Base-by-base conservation (phyloP, 495 filamentous ascomycete species). In the Extremus antarcticus region DNA sequence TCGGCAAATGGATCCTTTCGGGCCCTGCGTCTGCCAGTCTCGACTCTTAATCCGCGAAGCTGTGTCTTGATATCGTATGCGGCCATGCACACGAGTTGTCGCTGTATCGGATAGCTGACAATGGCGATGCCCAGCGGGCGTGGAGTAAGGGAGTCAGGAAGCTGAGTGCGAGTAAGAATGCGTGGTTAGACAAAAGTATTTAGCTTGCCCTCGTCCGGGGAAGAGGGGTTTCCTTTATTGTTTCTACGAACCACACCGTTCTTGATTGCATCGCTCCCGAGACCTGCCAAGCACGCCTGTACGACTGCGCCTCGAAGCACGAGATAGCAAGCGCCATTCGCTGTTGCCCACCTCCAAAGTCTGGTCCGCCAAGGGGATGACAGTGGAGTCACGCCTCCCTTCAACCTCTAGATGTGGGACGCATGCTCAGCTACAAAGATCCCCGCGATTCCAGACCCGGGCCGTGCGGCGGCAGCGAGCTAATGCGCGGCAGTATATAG, bases 41-140 rank as follows among this genome's bases (percentile, higher is more conserved):
- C 55, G 15, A 48, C 59, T 3, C 59, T 49, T 10, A 62, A 41
- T 23, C 45, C 50, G 22, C 55, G 43, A 39, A 62, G 52, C 19
- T 62, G 59, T 51, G 58, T 50, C 51, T 57, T 8, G 51, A 62
- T 62, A 22, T 58, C 55, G 53, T 60, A 57, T 23, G 54, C 59
- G 50, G 59, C 59, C 59, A 62, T 62, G 40, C 50, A 53, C 32
- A 43, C 19, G 11, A 2, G 49, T 11, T 22, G n/a, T n/a, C n/a
- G n/a, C n/a, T n/a, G n/a, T n/a, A n/a, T n/a, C n/a, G n/a, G n/a
- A n/a, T n/a, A n/a, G n/a, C n/a, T n/a, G n/a, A n/a, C n/a, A n/a
- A n/a, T n/a, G n/a, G n/a, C n/a, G n/a, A n/a, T n/a, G n/a, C n/a
- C n/a, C n/a, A n/a, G n/a, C n/a, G n/a, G n/a, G n/a, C n/a, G n/a